These are phyloP conservation scores for Tolypocladium endophyticum DNA, from an alignment of 2,329 filamentous ascomycete species.

Conservation along the genomic window DNA sequence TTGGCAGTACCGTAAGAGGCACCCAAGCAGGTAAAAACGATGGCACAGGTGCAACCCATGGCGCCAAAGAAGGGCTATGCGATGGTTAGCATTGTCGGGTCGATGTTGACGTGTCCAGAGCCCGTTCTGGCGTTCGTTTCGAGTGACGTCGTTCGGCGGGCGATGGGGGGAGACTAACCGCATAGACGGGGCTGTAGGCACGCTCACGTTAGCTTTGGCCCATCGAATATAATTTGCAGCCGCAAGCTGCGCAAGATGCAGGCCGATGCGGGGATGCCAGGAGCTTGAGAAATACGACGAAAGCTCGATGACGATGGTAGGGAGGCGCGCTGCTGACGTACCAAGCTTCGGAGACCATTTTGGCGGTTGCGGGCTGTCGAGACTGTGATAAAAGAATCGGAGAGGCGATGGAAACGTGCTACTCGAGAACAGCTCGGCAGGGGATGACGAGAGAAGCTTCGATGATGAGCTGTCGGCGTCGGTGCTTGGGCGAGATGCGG, in stretches of 20 bases:
- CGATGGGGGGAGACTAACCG: conserved; percentile 62
- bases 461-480: conserved; percentile 12
- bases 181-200: conserved; percentile 78
- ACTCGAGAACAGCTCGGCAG: conserved; percentile 1
- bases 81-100: conserved; percentile 21
- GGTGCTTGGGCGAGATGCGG: conserved; percentile 13
- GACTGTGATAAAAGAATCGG: conserved; percentile 6
- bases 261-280: conserved; percentile 11
- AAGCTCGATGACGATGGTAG: conserved; percentile 18
- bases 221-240: neutral
- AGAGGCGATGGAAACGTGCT: conserved; percentile 3
- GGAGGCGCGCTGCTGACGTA: conserved; percentile 41
- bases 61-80: conserved; percentile 80
- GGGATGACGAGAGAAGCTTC: conserved; percentile 12
- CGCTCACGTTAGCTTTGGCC: conserved; percentile 30
- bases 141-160: conserved; percentile 19
- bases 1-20: conserved; percentile 98
- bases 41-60: conserved; percentile 94
- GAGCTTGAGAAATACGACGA: conserved; percentile 18
- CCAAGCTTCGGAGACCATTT: conserved; percentile 75
- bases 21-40: conserved; percentile 93
- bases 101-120: conserved; percentile 8
- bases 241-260: neutral
- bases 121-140: conserved; percentile 9
- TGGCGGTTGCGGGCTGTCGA: conserved; percentile 28